Evolutionary conservation across 1,284 basidiomycete genomes (phyloP), one percentile per base, ranked within the genome.

Genomic region (Paramarasmius palmivorus): DNA sequence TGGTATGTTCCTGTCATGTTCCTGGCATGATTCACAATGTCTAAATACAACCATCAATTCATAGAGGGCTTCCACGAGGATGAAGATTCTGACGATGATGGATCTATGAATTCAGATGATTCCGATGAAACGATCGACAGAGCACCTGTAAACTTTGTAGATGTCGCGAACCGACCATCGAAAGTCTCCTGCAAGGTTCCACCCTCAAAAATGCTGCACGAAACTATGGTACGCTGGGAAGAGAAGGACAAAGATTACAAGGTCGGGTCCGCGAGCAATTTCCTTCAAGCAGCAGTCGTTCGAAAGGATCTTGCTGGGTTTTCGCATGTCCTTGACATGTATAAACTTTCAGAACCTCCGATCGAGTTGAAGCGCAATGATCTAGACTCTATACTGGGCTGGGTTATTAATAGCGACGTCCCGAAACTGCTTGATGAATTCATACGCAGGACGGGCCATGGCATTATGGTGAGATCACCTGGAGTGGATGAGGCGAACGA

Each of bases 271-370:
- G 46, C 6, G 52, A 50, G 29, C 66, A 55, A 36, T 12, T 52
- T 68, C 1, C 54, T 80, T 6, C 32, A 47, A 4, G 71, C 71
- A 46, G 69, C 77, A 1, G 66, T 83, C 14, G 32, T 66, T 2
- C 70, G 75, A 3, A 65, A 76, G 53, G 81, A 86, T 58, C 65
- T 79, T 2, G 78, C 83, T 49, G 72, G 73, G 0, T 84, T 84
- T 59, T 65, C 73, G 6, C 71, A 78, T 26, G 66, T 80, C 42
- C 63, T 69, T 12, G 71, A 74, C 39, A 66, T 84, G 20, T 76
- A 77, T 62, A 65, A 73, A 15, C 55, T 64, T 22, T 60, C 65
- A n/a, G 64, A 69, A 3, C 56, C 68, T n/a, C 61, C 65, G 4
- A 41, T 68, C 26, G 59, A 66, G 4, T 19, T 74, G 0, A 52